Percentiles rank a stretch among this genome's conserved stretches.
Conservation (phyloP, 768 basidiomycete genomes). For the Suillus tomentosus region DNA sequence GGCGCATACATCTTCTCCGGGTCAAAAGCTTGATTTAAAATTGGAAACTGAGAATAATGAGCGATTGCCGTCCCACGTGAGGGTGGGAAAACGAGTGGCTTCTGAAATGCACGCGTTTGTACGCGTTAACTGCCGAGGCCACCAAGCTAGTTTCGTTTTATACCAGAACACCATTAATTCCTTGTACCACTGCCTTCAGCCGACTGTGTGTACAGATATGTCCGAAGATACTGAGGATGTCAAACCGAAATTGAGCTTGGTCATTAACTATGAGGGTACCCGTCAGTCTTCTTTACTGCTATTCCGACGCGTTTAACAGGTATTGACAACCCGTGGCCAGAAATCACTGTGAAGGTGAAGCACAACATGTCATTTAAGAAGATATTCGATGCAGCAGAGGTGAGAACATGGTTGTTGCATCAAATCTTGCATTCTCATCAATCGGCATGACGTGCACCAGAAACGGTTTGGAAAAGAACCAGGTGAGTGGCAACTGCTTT, state of each 20-base stretch:
- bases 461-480: slow-evolving; percentile 60
- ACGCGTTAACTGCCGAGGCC: slow-evolving; percentile 12
- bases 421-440: neutral
- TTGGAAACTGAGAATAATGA: too few relatives aligned
- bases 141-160: slow-evolving; percentile 1
- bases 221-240: slow-evolving; percentile 48
- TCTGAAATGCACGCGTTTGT: slow-evolving; percentile 19
- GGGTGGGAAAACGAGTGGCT: slow-evolving; percentile 5
- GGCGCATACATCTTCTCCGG: too few relatives aligned
- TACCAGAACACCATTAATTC: neutral
- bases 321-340: slow-evolving; percentile 34
- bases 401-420: slow-evolving; percentile 31
- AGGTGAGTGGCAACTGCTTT: slow-evolving; percentile 37
- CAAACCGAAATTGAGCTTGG: slow-evolving; percentile 72
- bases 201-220: slow-evolving; percentile 19
- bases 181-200: slow-evolving; percentile 6
- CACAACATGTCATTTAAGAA: slow-evolving; percentile 62
- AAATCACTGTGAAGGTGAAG: slow-evolving; percentile 69
- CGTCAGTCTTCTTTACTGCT: slow-evolving; percentile 38
- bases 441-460: slow-evolving; percentile 33
- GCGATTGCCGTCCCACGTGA: slow-evolving; percentile 3
- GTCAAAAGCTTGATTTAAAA: too few relatives aligned
- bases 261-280: slow-evolving; percentile 54
- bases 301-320: slow-evolving; percentile 8
- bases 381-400: slow-evolving; percentile 69